phyloP scores from a whole-genome alignment of 225 moss, liverwort and hornwort species.

The Marchantia polymorpha region DNA sequence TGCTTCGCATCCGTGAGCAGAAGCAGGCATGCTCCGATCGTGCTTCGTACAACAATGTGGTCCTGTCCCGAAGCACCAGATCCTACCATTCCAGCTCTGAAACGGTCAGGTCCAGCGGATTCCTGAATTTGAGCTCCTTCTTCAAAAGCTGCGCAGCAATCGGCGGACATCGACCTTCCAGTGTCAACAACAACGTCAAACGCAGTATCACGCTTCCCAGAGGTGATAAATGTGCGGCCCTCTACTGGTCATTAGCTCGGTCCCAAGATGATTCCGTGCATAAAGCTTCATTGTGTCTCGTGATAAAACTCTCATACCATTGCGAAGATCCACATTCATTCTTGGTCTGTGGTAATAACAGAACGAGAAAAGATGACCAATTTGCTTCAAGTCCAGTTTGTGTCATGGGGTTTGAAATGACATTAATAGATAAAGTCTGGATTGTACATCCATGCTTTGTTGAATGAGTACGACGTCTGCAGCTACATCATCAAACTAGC shows the following conservation, averaged over 20 bases:
- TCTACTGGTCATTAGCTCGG: neutral
- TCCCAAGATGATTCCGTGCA: too few species aligned
- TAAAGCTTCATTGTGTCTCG: too few species aligned
- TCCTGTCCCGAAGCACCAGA: neutral
- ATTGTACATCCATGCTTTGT: too few species aligned
- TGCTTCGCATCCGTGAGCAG: neutral
- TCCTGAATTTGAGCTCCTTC: neutral
- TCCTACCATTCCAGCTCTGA: neutral
- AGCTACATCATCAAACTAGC: too few species aligned
- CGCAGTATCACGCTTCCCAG: constrained; percentile 32
- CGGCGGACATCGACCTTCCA: neutral
- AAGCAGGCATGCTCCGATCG: neutral
- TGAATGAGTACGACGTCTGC: too few species aligned
- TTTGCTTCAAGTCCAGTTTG: too few species aligned
- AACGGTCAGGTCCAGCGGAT: neutral
- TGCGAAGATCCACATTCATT: too few species aligned
- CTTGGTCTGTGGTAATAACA: too few species aligned
- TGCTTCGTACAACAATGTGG: neutral
- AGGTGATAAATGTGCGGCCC: constrained; percentile 18
- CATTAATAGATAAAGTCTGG: too few species aligned
- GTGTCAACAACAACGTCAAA: constrained; percentile 31
- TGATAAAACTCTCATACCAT: too few species aligned
- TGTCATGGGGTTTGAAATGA: too few species aligned
- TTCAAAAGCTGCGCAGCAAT: neutral
- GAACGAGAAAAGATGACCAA: too few species aligned